These are phyloP conservation scores for Bruguiera gymnorhiza DNA, from an alignment of 345 rosid species.

Conservation along the genomic window DNA sequence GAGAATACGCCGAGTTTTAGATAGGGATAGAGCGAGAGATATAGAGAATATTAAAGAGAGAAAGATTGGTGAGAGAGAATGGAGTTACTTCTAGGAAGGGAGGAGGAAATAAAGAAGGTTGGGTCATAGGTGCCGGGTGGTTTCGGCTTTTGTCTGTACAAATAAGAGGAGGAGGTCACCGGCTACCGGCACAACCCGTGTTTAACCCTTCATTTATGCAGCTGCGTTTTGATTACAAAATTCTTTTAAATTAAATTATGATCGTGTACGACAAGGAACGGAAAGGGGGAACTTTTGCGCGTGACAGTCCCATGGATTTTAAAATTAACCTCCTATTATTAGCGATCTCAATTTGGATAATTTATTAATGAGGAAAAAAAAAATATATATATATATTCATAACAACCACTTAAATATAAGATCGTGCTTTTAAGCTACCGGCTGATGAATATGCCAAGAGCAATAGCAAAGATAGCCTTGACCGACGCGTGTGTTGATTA, in stretches of 20 bases:
- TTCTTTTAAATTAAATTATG: neutral
- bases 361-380: too few species aligned
- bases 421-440: too few species aligned
- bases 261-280: neutral
- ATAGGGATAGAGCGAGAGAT: neutral
- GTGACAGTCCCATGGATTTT: neutral
- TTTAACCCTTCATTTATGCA: neutral
- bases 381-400: too few species aligned
- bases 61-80: too few species aligned
- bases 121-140: neutral
- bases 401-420: too few species aligned
- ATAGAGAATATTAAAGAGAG: neutral
- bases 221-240: neutral
- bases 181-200: conserved; percentile 27
- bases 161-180: conserved; percentile 20
- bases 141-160: conserved; percentile 7
- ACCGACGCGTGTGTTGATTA: too few species aligned
- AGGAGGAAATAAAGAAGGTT: conserved; percentile 17
- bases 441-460: too few species aligned
- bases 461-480: too few species aligned
- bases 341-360: too few species aligned
- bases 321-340: too few species aligned
- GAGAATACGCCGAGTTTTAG: neutral
- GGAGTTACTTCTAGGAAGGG: neutral
- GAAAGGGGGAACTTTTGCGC: too few species aligned